Base-by-base conservation (phyloP, 106 monocot genomes). In the Xerophyta viscosa region DNA sequence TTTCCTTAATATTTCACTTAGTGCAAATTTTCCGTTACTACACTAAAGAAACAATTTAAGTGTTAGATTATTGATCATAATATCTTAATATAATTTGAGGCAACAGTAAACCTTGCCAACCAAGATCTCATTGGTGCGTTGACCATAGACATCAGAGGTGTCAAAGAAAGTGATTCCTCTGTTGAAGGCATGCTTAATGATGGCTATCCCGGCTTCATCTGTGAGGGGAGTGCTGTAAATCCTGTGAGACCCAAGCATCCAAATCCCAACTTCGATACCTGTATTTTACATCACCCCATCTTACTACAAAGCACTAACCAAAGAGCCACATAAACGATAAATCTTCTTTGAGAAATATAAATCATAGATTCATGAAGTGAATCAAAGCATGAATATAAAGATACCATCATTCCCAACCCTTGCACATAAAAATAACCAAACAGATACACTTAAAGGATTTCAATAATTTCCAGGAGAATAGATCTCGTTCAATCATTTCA, bases 261-360 rank as follows among this genome's bases (percentile, higher is more conserved):
- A 62, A 87, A 80, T 0, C 92, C 92, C 31, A 92, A 28, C 54
- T 80, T 91, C 7, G 91, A 91, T 2, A 85, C 91, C 90, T 91
- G 52, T 11, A 36, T 36, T 36, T 36, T 11, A 36, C 5, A 11
- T 5, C 33, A 5, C 33, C 11, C 33, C 11, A 5, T 11, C 33
- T 36, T n/a, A n/a, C 33, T 36, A 36, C 11, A 5, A n/a, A n/a
- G n/a, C n/a, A n/a, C n/a, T n/a, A n/a, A n/a, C n/a, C n/a, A n/a
- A n/a, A n/a, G n/a, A n/a, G n/a, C n/a, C n/a, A n/a, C n/a, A n/a
- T n/a, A n/a, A n/a, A n/a, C n/a, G n/a, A 21, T 19, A 21, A 24
- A 48, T 48, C 22, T 1, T 48, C 12, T 0, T 48, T 48, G 48
- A 12, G 10, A 48, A 23, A 1, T 2, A 48, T 8, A 1, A 48